Conservation (phyloP, 2,329 filamentous ascomycete genomes). For the Paracorniculantispora psalliotae region DNA sequence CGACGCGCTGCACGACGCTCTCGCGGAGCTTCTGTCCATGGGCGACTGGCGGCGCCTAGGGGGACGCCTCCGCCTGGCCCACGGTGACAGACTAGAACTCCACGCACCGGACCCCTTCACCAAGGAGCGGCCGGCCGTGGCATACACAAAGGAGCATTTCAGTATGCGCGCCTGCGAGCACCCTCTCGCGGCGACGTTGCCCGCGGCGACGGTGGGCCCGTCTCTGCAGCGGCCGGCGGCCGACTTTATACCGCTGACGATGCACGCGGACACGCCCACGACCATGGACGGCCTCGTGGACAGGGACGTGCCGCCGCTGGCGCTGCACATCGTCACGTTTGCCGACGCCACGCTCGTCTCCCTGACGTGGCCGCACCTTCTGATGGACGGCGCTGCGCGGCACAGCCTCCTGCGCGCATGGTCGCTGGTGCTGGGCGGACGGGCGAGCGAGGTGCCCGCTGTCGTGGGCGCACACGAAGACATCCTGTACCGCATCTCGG, state of each 20-base stretch:
- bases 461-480: conserved; percentile 20
- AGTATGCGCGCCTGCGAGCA: conserved; percentile 30
- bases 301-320: conserved; percentile 39
- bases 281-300: conserved; percentile 35
- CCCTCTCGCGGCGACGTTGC: conserved; percentile 26
- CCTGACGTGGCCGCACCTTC: conserved; percentile 40
- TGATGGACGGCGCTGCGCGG: conserved; percentile 42
- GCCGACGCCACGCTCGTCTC: conserved; percentile 43
- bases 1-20: conserved; percentile 17
- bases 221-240: not conserved
- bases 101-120: conserved; percentile 27
- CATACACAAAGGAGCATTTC: conserved; percentile 20
- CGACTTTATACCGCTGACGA: not conserved
- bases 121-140: conserved; percentile 30
- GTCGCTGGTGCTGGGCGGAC: conserved; percentile 38
- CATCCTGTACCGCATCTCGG: not conserved
- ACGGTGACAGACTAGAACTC: conserved; percentile 24
- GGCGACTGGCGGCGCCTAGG: conserved; percentile 24
- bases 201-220: conserved; percentile 30
- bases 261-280: conserved; percentile 6
- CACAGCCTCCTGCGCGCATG: conserved; percentile 39
- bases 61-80: conserved; percentile 15
- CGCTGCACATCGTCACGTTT: conserved; percentile 44
- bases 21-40: conserved; percentile 16
- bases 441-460: conserved; percentile 35